Percentiles rank a stretch among this genome's conserved stretches.
These are phyloP conservation scores for Microdochium bolleyi DNA, from an alignment of 2,329 filamentous ascomycete genomes.

Conservation along the genomic window DNA sequence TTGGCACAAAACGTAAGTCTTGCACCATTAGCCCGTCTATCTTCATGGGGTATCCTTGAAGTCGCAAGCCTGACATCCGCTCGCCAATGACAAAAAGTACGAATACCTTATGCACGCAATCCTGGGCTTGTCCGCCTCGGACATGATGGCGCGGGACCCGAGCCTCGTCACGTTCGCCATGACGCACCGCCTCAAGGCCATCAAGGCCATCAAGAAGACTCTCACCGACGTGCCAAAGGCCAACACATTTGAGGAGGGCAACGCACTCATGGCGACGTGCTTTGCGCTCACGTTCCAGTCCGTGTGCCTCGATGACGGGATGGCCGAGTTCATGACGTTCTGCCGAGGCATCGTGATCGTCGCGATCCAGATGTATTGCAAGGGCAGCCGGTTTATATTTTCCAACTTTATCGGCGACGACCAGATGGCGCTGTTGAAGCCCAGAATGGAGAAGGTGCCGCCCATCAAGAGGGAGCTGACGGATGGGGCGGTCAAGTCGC, in stretches of 20 bases:
- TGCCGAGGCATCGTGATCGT: constrained; percentile 49
- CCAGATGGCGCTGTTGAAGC: constrained; percentile 30
- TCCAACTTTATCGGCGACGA: constrained; percentile 33
- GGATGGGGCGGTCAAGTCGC: constrained; percentile 34
- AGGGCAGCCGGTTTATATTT: constrained; percentile 41
- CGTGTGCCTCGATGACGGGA: constrained; percentile 46
- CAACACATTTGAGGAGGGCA: constrained; percentile 42
- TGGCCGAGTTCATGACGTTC: constrained; percentile 54
- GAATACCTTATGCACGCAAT: constrained; percentile 64
- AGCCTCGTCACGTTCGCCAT: constrained; percentile 50
- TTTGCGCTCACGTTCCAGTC: constrained; percentile 53
- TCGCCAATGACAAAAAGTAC: constrained; percentile 38
- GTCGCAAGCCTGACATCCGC: constrained; percentile 10
- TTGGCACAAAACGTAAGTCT: constrained; percentile 54
- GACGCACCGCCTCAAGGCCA: constrained; percentile 56
- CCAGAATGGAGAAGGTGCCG: constrained; percentile 36
- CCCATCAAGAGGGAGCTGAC: constrained; percentile 35
- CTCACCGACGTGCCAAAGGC: constrained; percentile 33
- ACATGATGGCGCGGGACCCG: constrained; percentile 44
- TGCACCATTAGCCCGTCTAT: not conserved
- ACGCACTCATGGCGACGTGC: constrained; percentile 51
- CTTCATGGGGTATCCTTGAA: not conserved
- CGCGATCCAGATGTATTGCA: constrained; percentile 42
- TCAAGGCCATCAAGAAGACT: constrained; percentile 51
- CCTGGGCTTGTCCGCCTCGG: constrained; percentile 56